A percentile compares a stretch with the other conserved stretches of the same genome.
phyloP scores from a whole-genome alignment of 176 grass and related monocot genomes.

The Paspalum notatum region DNA sequence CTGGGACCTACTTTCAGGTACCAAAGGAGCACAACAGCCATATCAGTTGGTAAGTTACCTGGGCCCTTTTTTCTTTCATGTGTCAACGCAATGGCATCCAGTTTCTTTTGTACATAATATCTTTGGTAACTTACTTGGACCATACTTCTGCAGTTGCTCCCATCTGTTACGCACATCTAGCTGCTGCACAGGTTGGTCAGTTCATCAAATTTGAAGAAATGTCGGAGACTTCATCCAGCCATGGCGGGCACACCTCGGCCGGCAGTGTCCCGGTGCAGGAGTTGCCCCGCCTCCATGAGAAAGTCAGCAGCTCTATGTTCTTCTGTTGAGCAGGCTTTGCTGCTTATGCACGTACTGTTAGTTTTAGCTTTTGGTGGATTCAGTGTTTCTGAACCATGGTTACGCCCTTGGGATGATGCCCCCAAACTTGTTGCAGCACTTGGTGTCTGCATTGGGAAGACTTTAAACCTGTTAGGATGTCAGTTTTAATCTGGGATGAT shows the following conservation, averaged over 20 bases:
- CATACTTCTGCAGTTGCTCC: conserved; percentile 52
- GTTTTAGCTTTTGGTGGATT: background rate
- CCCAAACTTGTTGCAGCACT: background rate
- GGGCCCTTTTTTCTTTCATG: background rate
- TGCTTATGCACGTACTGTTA: background rate
- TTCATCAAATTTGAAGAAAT: conserved; percentile 47
- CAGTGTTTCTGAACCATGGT: background rate
- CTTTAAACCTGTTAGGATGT: background rate
- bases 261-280: background rate
- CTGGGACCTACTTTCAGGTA: conserved; percentile 47
- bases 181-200: conserved; percentile 54
- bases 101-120: background rate
- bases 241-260: background rate
- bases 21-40: conserved; percentile 89
- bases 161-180: conserved; percentile 60
- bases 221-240: background rate
- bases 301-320: conserved; percentile 54
- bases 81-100: no score
- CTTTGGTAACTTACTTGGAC: background rate
- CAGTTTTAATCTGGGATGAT: no score
- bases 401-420: background rate
- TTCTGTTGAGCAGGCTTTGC: conserved; percentile 47
- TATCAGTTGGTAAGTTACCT: conserved; percentile 68
- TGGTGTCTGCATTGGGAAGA: background rate
- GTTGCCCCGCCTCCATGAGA: conserved; percentile 41